phyloP scores from a whole-genome alignment of 345 rosid species.

The Brassica napus region Da-Ae NC_063447.1:36354501-36355000 shows the following conservation, averaged over 20 bases:
- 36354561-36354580: constrained; percentile 90
- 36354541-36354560: constrained; percentile 60
- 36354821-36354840: constrained; percentile 55
- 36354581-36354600: constrained; percentile 95
- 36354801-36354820: constrained; percentile 74
- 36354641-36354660: constrained; percentile 90
- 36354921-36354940: constrained; percentile 80
- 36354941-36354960: constrained; percentile 97
- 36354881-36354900: constrained; percentile 76
- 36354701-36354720: constrained; percentile 68
- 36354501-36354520: constrained; percentile 83
- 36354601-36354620: constrained; percentile 72
- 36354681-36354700: constrained; percentile 71
- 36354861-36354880: constrained; percentile 64
- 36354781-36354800: constrained; percentile 64
- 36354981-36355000: constrained; percentile 78
- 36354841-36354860: constrained; percentile 51
- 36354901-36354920: constrained; percentile 79
- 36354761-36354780: constrained; percentile 63
- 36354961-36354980: constrained; percentile 85
- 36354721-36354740: constrained; percentile 82
- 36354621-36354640: constrained; percentile 75
- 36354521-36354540: constrained; percentile 69
- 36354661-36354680: constrained; percentile 94
- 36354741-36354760: constrained; percentile 80